phyloP scores from a whole-genome alignment of 805 yeast species.

The Hanseniaspora singularis region DNA sequence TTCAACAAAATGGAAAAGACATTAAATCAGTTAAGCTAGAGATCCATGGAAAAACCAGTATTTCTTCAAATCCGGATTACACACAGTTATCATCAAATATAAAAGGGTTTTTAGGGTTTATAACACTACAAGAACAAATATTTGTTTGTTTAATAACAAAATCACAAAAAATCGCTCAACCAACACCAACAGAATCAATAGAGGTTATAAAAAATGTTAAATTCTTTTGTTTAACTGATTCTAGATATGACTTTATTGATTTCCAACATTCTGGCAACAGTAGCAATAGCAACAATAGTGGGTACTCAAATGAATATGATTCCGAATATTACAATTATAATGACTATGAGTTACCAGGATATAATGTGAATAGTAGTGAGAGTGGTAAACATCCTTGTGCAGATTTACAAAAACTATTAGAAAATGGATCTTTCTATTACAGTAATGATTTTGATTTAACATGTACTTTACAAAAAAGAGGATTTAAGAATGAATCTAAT shows the following conservation, averaged over 20 bases:
- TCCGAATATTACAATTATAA: slow-evolving; percentile 2
- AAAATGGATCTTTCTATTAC: slow-evolving; percentile 84
- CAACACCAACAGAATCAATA: slow-evolving; percentile 67
- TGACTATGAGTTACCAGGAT: slow-evolving; percentile 6
- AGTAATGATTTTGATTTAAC: slow-evolving; percentile 89
- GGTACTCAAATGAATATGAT: slow-evolving; percentile 2
- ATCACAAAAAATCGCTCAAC: slow-evolving; percentile 65
- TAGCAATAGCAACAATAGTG: slow-evolving; percentile 24
- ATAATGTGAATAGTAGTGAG: not conserved
- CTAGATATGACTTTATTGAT: slow-evolving; percentile 70
- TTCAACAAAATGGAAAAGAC: not conserved
- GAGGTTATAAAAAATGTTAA: slow-evolving; percentile 76
- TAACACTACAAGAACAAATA: slow-evolving; percentile 52
- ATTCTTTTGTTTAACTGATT: slow-evolving; percentile 59
- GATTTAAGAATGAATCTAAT: slow-evolving; percentile 27
- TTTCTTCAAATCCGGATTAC: not conserved
- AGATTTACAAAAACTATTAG: slow-evolving; percentile 61
- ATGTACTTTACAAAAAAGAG: slow-evolving; percentile 68
- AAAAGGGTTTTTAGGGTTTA: slow-evolving; percentile 69
- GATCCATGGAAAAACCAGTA: slow-evolving; percentile 8
- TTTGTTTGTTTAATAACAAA: slow-evolving; percentile 74
- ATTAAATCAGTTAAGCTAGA: slow-evolving; percentile 8
- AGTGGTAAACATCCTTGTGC: slow-evolving; percentile 65
- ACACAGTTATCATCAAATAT: slow-evolving; percentile 21
- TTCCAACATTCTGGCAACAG: slow-evolving; percentile 49